Percentiles rank a stretch among this genome's conserved stretches.
Evolutionary conservation across 768 basidiomycete genomes (phyloP).

Genomic region (Mrakia blollopis): DNA sequence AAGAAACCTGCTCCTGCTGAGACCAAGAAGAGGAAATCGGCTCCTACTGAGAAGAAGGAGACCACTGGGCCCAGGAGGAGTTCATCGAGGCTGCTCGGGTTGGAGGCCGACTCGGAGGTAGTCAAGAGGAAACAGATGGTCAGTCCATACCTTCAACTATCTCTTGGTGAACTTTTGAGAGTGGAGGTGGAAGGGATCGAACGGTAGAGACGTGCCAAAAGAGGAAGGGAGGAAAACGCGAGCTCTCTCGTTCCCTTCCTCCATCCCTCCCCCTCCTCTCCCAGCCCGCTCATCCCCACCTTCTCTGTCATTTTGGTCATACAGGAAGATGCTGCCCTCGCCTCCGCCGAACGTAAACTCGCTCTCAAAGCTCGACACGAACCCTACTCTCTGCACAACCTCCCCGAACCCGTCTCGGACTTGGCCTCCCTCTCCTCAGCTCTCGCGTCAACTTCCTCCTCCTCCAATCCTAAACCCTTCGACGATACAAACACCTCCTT

Average conservation of each 20-base stretch:
- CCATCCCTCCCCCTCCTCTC: background rate
- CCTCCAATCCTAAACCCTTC: background rate
- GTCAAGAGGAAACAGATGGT: constrained; percentile 14
- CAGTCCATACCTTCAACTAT: background rate
- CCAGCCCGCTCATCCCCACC: background rate
- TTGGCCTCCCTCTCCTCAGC: constrained; percentile 6
- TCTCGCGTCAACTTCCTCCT: background rate
- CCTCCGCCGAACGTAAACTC: background rate
- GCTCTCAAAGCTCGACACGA: constrained; percentile 22
- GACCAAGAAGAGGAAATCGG: background rate
- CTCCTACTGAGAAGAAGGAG: background rate
- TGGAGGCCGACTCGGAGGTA: constrained; percentile 25
- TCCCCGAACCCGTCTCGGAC: constrained; percentile 25
- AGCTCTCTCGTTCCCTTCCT: background rate
- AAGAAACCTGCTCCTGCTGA: background rate
- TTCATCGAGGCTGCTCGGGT: constrained; percentile 22
- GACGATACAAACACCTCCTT: background rate
- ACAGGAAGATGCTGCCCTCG: background rate
- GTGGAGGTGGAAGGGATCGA: background rate
- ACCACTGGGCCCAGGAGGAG: background rate
- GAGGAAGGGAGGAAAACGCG: background rate
- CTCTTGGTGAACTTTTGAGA: background rate
- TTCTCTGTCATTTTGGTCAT: background rate
- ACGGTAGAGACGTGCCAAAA: background rate
- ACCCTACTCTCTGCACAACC: constrained; percentile 27